phyloP scores from a whole-genome alignment of 495 filamentous ascomycete species.

The Cercophora scortea region DNA sequence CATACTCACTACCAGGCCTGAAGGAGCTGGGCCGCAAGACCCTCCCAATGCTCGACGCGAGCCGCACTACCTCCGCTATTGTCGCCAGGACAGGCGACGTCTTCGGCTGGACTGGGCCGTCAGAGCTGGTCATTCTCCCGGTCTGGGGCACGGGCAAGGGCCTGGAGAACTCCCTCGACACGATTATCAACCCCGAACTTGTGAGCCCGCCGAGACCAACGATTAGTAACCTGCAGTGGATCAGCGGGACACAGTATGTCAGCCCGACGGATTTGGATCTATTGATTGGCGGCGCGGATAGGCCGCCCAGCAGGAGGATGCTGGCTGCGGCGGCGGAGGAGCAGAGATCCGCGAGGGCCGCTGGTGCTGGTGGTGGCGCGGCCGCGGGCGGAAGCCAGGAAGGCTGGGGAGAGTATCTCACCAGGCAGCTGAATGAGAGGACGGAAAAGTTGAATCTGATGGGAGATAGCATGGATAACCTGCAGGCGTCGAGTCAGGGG shows the following conservation, averaged over 20 bases:
- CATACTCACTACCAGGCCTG: slow-evolving; percentile 76
- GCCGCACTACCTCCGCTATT: slow-evolving; percentile 55
- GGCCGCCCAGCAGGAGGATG: slow-evolving; percentile 78
- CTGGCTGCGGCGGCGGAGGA: slow-evolving; percentile 37
- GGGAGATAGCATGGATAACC: slow-evolving; percentile 73
- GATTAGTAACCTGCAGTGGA: slow-evolving; percentile 93
- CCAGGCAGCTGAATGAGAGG: slow-evolving; percentile 76
- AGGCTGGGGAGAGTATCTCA: slow-evolving; percentile 59
- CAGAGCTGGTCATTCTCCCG: slow-evolving; percentile 70
- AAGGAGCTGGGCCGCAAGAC: slow-evolving; percentile 71
- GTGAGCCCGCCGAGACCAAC: slow-evolving; percentile 76
- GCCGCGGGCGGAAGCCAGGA: slow-evolving; percentile 37
- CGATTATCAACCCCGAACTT: slow-evolving; percentile 66
- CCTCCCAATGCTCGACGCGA: slow-evolving; percentile 62
- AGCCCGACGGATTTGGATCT: slow-evolving; percentile 85
- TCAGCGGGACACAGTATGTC: slow-evolving; percentile 88
- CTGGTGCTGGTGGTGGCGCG: slow-evolving; percentile 50
- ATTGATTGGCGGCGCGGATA: slow-evolving; percentile 79
- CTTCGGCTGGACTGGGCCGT: slow-evolving; percentile 82
- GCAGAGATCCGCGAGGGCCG: slow-evolving; percentile 25
- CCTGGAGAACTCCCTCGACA: slow-evolving; percentile 54
- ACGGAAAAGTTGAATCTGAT: slow-evolving; percentile 78
- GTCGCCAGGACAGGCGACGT: slow-evolving; percentile 73
- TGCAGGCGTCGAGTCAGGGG: slow-evolving; percentile 69
- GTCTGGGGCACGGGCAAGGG: slow-evolving; percentile 66